A percentile compares a stretch with the other conserved stretches of the same genome.
These are phyloP conservation scores for Lithospermum erythrorhizon DNA, from an alignment of 257 asterid genomes.

Conservation along the genomic window DNA sequence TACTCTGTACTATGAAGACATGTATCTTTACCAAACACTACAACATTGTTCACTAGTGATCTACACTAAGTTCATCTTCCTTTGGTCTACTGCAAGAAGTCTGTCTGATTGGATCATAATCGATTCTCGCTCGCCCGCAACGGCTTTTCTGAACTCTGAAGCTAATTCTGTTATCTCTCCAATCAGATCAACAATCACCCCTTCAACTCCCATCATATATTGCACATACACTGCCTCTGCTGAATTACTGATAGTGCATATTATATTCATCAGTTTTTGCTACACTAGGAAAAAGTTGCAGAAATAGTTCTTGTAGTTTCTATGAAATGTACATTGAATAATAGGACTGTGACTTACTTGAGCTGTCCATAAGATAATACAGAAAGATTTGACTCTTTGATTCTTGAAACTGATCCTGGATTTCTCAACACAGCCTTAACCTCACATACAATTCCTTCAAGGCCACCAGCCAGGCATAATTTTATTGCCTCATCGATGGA, in stretches of 20 bases:
- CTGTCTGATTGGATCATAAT: neutral
- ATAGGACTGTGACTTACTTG: conserved; percentile 14
- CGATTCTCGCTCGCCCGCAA: neutral
- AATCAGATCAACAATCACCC: conserved; percentile 23
- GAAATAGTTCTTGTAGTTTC: no score
- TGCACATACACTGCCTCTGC: conserved; percentile 18
- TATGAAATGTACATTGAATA: no score
- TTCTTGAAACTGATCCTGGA: conserved; percentile 16
- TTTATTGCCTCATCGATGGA: conserved; percentile 20
- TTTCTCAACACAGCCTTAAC: conserved; percentile 24
- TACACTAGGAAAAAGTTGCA: no score
- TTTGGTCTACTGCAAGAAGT: conserved; percentile 1
- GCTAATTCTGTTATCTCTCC: conserved; percentile 15
- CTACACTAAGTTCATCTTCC: neutral
- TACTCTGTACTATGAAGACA: neutral
- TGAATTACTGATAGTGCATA: conserved; percentile 10
- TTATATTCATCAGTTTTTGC: no score
- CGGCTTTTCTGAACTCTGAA: conserved; percentile 3
- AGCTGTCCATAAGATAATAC: conserved; percentile 22
- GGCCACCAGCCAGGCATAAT: conserved; percentile 17
- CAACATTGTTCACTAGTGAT: neutral
- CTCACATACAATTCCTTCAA: conserved; percentile 23
- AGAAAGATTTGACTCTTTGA: conserved; percentile 22
- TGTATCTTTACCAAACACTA: neutral
- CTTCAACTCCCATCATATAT: conserved; percentile 20